Base-by-base conservation (phyloP, 257 asterid genomes). In the Scutellaria baicalensis region DNA sequence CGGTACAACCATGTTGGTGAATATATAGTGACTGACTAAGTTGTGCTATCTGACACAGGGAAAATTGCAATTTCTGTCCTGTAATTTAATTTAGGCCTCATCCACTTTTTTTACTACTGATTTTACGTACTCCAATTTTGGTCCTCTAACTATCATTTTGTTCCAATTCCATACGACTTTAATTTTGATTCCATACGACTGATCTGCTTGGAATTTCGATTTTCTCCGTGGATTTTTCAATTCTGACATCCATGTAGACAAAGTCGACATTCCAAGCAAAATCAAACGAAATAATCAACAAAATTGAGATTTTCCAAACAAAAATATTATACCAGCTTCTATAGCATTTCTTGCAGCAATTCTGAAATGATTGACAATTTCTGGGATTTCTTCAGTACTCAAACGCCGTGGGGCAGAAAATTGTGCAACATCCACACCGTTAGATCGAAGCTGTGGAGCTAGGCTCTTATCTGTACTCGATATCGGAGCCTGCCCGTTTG, bases 271-370 rank as follows among this genome's bases (percentile, higher is more conserved):
- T 8, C 13, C 9, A 13, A 8, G 47, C 10, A 42, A 12, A 42
- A 42, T 8, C 13, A 8, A 9, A 8, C 10, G 0, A 48, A 6
- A 1, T 12, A 14, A 58, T 4, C 1, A 31, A 4, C 16, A 27
- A 55, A 20, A 17, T 55, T 9, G 17, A 1, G 3, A 21, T 7
- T 9, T 1, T 9, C 6, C 21, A 1, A 36, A 48, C 33, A 13
- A 54, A 54, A 21, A 43, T 51, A 64, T 5, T 35, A 7, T 77
- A 88, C 97, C 96, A 47, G 96, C 97, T 76, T 88, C 89, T 2
- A 84, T 72, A 59, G 96, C 97, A 78, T 91, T 91, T 47, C 87
- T 83, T 10, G 94, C 96, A 61, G 96, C 96, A 61, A 79, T 67
- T 78, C 85, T 84, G 74, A 88, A 91, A 78, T 91, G 86, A 51